phyloP scores from a whole-genome alignment of 2,329 filamentous ascomycete species.

The Fusarium coffeatum region DNA sequence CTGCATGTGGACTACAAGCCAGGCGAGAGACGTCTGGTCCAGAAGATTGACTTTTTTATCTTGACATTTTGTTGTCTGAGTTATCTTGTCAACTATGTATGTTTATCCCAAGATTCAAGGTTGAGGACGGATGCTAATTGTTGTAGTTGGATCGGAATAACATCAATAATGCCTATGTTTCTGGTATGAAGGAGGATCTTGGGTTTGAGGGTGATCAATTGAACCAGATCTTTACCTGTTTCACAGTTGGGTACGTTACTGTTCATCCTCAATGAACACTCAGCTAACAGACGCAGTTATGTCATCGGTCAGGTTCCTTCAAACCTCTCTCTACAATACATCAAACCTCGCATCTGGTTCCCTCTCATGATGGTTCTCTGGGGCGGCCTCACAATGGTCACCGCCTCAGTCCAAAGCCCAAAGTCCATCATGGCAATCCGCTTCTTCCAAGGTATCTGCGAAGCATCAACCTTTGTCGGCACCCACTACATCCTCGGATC shows the following conservation, averaged over 20 bases:
- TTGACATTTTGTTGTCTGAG: constrained; percentile 71
- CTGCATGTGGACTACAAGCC: constrained; percentile 51
- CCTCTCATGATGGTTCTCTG: constrained; percentile 72
- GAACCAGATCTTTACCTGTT: constrained; percentile 53
- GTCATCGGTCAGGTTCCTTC: constrained; percentile 70
- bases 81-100: constrained; percentile 66
- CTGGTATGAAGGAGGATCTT: constrained; percentile 60
- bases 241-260: constrained; percentile 51
- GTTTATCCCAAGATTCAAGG: constrained; percentile 15
- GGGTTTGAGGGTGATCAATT: constrained; percentile 59
- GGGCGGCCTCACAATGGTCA: constrained; percentile 71
- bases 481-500: constrained; percentile 59
- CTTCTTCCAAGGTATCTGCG: constrained; percentile 54
- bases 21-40: constrained; percentile 60
- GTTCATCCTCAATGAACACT: too few species aligned
- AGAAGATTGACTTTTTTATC: constrained; percentile 73
- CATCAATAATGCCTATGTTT: constrained; percentile 56
- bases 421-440: constrained; percentile 55
- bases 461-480: constrained; percentile 56
- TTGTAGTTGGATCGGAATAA: constrained; percentile 54
- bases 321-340: constrained; percentile 71
- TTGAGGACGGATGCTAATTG: not conserved
- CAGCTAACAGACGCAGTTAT: constrained; percentile 46
- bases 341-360: constrained; percentile 73
- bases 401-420: constrained; percentile 54